phyloP scores from a whole-genome alignment of 2,329 filamentous ascomycete genomes.

The Teratosphaeria destructans region DNA sequence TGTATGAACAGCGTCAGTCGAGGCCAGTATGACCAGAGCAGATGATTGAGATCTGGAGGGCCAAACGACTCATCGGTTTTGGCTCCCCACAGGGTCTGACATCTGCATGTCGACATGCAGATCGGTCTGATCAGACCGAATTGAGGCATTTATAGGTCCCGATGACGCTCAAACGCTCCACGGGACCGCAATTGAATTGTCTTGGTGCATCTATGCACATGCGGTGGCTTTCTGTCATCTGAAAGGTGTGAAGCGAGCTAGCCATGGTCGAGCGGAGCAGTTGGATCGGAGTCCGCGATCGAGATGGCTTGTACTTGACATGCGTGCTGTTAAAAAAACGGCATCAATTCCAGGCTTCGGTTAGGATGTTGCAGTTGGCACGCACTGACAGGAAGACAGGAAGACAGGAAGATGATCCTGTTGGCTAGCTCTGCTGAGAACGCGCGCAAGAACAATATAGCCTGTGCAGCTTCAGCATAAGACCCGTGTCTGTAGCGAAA shows the following conservation, averaged over 20 bases:
- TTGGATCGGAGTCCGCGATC: not conserved
- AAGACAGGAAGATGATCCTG: not conserved
- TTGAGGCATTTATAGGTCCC: not conserved
- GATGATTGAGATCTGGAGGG: not conserved
- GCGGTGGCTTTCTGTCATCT: not conserved
- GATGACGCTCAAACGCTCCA: not conserved
- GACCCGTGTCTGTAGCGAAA: not conserved
- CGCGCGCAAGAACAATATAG: not conserved
- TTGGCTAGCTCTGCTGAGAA: not conserved
- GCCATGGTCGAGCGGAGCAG: not conserved
- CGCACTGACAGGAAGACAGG: not conserved
- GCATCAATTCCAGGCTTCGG: not conserved
- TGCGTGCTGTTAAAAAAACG: not conserved
- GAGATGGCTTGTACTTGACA: not conserved
- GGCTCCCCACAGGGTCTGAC: not conserved
- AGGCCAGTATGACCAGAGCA: not conserved
- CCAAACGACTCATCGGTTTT: not conserved
- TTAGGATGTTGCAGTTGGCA: not conserved
- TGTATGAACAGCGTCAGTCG: not conserved
- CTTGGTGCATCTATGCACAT: not conserved
- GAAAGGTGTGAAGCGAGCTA: not conserved
- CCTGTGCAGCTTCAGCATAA: not conserved
- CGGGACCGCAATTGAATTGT: not conserved
- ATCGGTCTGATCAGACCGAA: not conserved
- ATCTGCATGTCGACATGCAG: not conserved